These are phyloP conservation scores for Pestalotiopsis sp. DNA, from an alignment of 2,329 filamentous ascomycete genomes.

Conservation along the genomic window DNA sequence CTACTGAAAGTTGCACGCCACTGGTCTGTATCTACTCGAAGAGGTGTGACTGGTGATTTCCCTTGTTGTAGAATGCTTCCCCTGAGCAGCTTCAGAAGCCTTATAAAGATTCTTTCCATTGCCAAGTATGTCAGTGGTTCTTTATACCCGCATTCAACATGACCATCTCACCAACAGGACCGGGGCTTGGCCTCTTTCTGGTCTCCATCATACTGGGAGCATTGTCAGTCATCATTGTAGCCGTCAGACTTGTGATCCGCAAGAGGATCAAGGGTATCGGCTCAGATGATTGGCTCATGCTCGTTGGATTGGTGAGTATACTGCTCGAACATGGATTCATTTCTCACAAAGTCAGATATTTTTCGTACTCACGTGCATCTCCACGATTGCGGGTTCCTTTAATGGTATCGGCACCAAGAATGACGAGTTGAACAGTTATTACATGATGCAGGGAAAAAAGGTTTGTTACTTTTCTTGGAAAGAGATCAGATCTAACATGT, in stretches of 20 bases:
- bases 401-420: background rate
- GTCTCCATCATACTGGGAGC: background rate
- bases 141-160: background rate
- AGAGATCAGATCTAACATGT: background rate
- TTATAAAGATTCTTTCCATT: background rate
- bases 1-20: background rate
- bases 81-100: background rate
- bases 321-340: background rate
- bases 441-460: background rate
- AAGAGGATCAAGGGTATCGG: slow-evolving; percentile 1
- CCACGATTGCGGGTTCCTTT: background rate
- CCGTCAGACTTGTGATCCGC: background rate
- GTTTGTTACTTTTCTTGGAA: background rate
- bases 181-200: background rate
- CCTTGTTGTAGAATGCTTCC: background rate
- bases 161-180: slow-evolving; percentile 11
- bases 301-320: background rate
- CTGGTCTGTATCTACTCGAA: background rate
- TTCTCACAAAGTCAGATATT: background rate
- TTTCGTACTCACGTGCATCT: background rate
- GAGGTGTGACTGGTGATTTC: background rate
- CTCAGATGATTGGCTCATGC: slow-evolving; percentile 1
- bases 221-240: background rate
- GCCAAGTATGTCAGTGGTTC: background rate
- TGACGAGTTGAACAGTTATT: background rate